These are phyloP conservation scores for Daldinia vernicosa DNA, from an alignment of 495 filamentous ascomycete genomes.

Conservation along the genomic window DNA sequence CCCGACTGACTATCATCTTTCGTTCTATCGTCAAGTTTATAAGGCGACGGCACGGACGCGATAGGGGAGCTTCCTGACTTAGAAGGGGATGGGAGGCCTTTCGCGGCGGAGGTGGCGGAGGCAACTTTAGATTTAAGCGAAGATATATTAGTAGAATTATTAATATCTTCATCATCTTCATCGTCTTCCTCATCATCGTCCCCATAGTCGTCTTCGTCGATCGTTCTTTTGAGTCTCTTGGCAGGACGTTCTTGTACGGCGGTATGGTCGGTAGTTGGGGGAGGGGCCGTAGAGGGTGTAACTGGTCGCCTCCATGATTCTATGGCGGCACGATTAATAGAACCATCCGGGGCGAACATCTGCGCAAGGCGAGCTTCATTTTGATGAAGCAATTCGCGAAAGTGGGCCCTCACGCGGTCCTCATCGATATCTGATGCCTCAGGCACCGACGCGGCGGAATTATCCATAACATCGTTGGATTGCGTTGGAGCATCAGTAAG, in stretches of 20 bases:
- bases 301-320: conserved; percentile 51
- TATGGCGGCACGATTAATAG: conserved; percentile 54
- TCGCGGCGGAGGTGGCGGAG: conserved; percentile 50
- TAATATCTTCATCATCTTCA: conserved; percentile 65
- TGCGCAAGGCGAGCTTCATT: conserved; percentile 61
- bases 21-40: conserved; percentile 56
- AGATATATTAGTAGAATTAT: conserved; percentile 52
- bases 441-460: conserved; percentile 56
- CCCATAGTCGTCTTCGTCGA: conserved; percentile 81
- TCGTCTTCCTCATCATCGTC: conserved; percentile 84
- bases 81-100: conserved; percentile 61
- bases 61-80: conserved; percentile 68
- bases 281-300: conserved; percentile 46
- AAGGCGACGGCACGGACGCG: conserved; percentile 61
- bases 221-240: conserved; percentile 62
- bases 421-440: conserved; percentile 62
- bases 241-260: conserved; percentile 58
- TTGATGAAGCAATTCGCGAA: conserved; percentile 54
- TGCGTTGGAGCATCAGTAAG: conserved; percentile 51
- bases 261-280: conserved; percentile 58
- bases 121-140: conserved; percentile 70
- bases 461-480: conserved; percentile 52
- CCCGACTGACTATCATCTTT: conserved; percentile 50
- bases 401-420: conserved; percentile 55
- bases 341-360: conserved; percentile 83